Evolutionary conservation across 306 rosid genomes (phyloP), one percentile per base, ranked within the genome.

Genomic region (Cucumis cinereus): DNA sequence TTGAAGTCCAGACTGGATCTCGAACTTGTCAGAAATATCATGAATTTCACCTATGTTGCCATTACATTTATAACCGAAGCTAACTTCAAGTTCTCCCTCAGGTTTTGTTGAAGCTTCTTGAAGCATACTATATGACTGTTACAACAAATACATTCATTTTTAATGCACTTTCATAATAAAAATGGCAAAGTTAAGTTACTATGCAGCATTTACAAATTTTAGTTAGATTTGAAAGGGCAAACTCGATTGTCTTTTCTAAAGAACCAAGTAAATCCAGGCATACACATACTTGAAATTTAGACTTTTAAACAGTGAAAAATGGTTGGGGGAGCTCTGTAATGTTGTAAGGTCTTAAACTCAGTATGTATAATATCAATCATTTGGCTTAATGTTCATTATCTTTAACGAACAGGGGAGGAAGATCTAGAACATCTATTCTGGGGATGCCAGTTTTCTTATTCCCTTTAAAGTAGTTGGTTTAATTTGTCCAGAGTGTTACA

Each of bases 61-160:
- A 81, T 81, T 89, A 87, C 98, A 95, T 77, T 95, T 93, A 78
- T 95, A 95, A 80, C 98, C 99, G 80, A 95, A 95, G 87, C 96
- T 95, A 77, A 95, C 91, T 87, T 90, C 64, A 73, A 95, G 90
- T 80, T 92, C 93, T 83, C 93, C 92, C 74, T 90, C 93, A 23
- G 87, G 77, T 83, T 83, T 80, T 63, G 80, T 74, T 88, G 86
- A 88, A 82, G 77, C 83, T 79, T 55, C 82, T 68, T 81, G 87
- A 77, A 77, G 77, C 77, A 79, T 78, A 57, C 69, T 76, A 53
- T 20, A 66, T 20, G 52, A 52, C 79, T 71, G 79, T n/a, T 81
- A 77, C 45, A 22, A n/a, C 11, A 77, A 60, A 64, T 54, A 73
- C 56, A 82, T 56, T 28, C 13, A 71, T 73, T 76, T 78, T 71